Base-by-base conservation (phyloP, 495 filamentous ascomycete species). In the Filosporella fistucella region DNA sequence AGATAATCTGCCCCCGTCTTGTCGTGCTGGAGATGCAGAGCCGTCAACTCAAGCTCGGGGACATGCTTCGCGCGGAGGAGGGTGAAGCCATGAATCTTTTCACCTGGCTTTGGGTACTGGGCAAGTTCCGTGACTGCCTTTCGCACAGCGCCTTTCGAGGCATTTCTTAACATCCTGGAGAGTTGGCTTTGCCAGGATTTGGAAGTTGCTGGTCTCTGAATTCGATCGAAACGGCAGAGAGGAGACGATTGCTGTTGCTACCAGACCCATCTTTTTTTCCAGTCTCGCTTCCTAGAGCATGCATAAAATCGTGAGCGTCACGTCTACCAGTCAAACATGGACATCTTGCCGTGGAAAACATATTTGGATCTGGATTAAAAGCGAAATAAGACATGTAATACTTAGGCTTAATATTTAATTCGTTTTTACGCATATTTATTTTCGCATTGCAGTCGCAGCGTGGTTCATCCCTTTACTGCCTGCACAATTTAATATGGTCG, bases 1-100 rank as follows among this genome's bases (percentile, higher is more conserved):
- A 98, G 80, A 60, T 97, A 95, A 47, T 98, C 88, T 16, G 93
- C 91, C 47, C 89, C 86, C 5, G 93, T 98, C 69, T 87, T 89
- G 66, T 96, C 85, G 62, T 98, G 93, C 49, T 81, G 82, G 54
- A 97, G 71, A 49, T 93, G 86, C 29, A 96, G 66, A 3, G 94
- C 94, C 2, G 91, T 91, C 45, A 98, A 67, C 62, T 96, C 89
- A 24, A 97, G 74, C 65, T 97, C 94, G 1, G 94, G 89, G 1
- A 97, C 87, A 67, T 91, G 83, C 68, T 96, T 95, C 47, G 82
- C 76, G 33, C 91, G 81, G 51, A 87, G 72, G 32, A 97, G 71
- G 1, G 89, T 96, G 66, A 98, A 98, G 49, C 94, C 94, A 65
- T 96, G 84, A 22, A 96, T 74, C 61, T 85, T 83, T 58, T 91